Conservation (phyloP, 2,329 filamentous ascomycete species). For the Microsporum ferrugineum region DNA sequence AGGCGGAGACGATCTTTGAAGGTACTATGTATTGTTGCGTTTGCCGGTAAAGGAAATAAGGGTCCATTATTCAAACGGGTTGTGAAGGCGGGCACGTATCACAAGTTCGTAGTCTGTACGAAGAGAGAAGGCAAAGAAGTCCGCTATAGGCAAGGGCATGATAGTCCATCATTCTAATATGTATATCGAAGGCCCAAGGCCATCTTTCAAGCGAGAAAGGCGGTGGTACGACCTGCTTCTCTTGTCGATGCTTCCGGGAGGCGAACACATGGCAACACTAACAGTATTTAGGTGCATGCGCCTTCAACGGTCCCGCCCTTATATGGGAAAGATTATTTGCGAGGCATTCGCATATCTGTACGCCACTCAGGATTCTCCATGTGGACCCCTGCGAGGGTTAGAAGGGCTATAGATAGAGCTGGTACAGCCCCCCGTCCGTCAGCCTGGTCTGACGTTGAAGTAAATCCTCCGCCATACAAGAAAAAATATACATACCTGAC, state of each 20-base stretch:
- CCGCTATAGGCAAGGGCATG: background rate
- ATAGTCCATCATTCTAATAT: background rate
- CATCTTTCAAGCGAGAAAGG: background rate
- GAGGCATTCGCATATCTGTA: background rate
- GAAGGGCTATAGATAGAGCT: background rate
- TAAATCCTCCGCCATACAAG: background rate
- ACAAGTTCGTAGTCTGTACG: background rate
- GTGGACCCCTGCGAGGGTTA: background rate
- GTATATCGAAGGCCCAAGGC: too few relatives aligned
- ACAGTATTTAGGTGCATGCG: background rate
- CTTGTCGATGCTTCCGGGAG: background rate
- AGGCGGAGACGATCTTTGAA: background rate
- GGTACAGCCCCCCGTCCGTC: background rate
- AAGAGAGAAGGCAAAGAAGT: background rate
- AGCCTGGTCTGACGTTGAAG: background rate
- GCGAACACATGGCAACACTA: constrained; percentile 1
- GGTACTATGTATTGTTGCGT: background rate
- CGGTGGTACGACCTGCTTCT: background rate
- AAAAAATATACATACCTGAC: background rate
- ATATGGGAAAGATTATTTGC: background rate
- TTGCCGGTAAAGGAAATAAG: background rate
- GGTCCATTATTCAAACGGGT: background rate
- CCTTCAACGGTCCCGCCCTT: background rate
- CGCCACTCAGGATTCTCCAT: background rate
- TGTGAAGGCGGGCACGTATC: background rate